Evolutionary conservation across 148 eudicot genomes (phyloP).

Genomic region (Mesembryanthemum crystallinum): DNA sequence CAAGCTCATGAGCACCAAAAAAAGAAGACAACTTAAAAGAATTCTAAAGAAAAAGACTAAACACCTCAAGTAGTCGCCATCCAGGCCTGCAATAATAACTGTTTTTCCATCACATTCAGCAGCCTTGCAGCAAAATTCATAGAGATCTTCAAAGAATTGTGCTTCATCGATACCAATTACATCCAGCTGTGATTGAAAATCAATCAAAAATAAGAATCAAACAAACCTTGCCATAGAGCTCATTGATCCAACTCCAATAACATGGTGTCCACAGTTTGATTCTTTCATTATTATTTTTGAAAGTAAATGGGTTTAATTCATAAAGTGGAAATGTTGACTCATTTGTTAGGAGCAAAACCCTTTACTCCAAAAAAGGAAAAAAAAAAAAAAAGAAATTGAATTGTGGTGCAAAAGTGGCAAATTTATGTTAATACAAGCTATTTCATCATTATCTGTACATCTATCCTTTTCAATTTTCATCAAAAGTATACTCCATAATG

Average conservation of each 20-base stretch:
- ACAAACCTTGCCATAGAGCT: not conserved
- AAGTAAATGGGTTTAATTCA: no score
- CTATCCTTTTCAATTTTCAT: no score
- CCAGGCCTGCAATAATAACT: conserved; percentile 77
- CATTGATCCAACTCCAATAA: no score
- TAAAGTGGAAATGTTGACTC: no score
- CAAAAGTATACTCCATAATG: no score
- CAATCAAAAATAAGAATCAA: not conserved
- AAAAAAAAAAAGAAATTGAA: no score
- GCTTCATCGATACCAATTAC: conserved; percentile 94
- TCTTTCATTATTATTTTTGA: no score
- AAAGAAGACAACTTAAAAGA: not conserved
- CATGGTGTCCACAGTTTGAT: no score
- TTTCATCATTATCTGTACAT: no score
- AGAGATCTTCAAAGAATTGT: conserved; percentile 78
- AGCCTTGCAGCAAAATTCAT: conserved; percentile 80
- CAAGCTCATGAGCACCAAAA: not conserved
- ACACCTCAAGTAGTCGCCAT: conserved; percentile 91
- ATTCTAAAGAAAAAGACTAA: not conserved
- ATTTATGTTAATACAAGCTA: not conserved
- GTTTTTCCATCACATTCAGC: conserved; percentile 76
- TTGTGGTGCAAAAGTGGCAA: not conserved
- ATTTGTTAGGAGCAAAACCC: no score
- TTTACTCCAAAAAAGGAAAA: no score
- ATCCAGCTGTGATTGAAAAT: conserved; percentile 50